These are phyloP conservation scores for Penicillium coprophilum DNA, from an alignment of 495 filamentous ascomycete species.

Conservation along the genomic window DNA sequence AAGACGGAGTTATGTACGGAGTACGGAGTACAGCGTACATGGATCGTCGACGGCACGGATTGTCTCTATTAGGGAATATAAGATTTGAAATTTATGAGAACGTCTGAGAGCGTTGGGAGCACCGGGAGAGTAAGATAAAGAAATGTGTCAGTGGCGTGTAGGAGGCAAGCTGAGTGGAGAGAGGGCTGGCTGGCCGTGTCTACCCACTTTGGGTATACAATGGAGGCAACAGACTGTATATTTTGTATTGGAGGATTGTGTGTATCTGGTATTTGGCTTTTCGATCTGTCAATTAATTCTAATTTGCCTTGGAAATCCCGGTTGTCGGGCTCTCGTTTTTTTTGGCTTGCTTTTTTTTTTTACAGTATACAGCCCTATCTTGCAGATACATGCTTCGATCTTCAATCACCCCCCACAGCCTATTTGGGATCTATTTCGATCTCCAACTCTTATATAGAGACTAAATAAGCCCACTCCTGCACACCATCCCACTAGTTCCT, in stretches of 20 bases:
- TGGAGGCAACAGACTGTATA: conserved; percentile 3
- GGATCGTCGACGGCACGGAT: no score
- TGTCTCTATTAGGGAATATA: no score
- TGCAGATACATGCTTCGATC: neutral
- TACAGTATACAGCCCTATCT: neutral
- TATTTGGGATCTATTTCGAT: neutral
- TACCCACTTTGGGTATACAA: conserved; percentile 2
- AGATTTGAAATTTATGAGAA: no score
- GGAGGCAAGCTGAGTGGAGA: conserved; percentile 8
- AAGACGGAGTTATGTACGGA: neutral
- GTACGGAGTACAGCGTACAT: no score
- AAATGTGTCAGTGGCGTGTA: conserved; percentile 1
- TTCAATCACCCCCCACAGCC: neutral
- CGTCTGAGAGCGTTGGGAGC: no score
- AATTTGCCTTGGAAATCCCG: neutral
- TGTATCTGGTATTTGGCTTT: neutral
- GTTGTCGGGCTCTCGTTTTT: neutral
- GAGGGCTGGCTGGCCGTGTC: conserved; percentile 11
- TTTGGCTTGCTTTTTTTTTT: neutral
- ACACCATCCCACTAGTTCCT: neutral
- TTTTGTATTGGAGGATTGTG: no score
- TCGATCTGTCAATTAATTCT: neutral
- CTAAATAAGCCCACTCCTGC: conserved; percentile 1
- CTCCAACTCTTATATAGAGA: conserved; percentile 1
- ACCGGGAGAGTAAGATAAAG: no score